Conservation (phyloP, 495 filamentous ascomycete genomes). For the Xylaria grammica region DNA sequence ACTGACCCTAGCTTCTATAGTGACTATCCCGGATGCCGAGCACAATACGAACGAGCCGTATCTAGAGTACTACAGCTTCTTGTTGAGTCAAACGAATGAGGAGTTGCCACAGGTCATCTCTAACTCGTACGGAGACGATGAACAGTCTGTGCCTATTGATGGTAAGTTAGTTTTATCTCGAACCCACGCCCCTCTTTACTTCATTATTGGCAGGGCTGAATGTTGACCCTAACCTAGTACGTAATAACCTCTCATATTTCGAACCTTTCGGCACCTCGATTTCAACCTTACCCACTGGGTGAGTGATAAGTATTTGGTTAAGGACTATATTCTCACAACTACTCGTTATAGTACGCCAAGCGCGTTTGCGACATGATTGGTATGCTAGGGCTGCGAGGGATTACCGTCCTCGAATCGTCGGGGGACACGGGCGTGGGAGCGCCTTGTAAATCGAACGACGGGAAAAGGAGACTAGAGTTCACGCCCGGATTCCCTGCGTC, state of each 20-base stretch:
- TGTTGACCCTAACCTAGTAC: background rate
- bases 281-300: background rate
- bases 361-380: slow-evolving; percentile 67
- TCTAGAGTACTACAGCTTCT: slow-evolving; percentile 62
- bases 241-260: background rate
- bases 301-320: background rate
- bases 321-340: background rate
- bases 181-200: background rate
- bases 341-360: slow-evolving; percentile 55
- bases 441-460: slow-evolving; percentile 67
- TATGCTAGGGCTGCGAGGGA: slow-evolving; percentile 69
- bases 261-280: background rate
- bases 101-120: slow-evolving; percentile 72
- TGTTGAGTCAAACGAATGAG: slow-evolving; percentile 27
- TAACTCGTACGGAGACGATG: slow-evolving; percentile 74
- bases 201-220: background rate
- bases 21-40: too few species aligned
- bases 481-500: slow-evolving; percentile 68
- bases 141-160: slow-evolving; percentile 48
- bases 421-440: slow-evolving; percentile 72
- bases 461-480: slow-evolving; percentile 64
- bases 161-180: background rate
- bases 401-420: slow-evolving; percentile 68
- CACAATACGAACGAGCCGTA: too few species aligned
- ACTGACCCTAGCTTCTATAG: too few species aligned